Evolutionary conservation across 495 filamentous ascomycete species (phyloP).

Genomic region (Penicillium longicatenatum): DNA sequence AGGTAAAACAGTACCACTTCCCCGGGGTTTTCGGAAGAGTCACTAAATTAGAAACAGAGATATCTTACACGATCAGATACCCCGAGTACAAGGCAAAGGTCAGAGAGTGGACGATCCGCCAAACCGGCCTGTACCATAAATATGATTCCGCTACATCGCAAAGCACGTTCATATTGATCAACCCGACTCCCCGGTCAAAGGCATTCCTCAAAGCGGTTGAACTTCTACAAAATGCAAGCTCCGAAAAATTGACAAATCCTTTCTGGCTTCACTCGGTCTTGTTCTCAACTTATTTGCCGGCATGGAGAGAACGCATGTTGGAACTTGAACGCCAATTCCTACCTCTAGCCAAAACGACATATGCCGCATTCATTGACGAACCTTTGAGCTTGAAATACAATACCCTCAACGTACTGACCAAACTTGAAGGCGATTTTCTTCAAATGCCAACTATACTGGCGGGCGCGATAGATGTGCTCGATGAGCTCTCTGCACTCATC

Average conservation of each 20-base stretch:
- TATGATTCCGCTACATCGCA: conserved; percentile 28
- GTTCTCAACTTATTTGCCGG: conserved; percentile 39
- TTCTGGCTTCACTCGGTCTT: conserved; percentile 38
- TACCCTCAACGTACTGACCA: conserved; percentile 1
- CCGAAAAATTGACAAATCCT: conserved; percentile 3
- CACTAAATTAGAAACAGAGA: conserved; percentile 26
- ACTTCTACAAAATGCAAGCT: conserved; percentile 17
- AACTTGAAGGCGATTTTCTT: conserved; percentile 6
- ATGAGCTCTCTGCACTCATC: conserved; percentile 20
- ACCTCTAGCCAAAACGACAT: conserved; percentile 25
- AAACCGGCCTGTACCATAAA: conserved; percentile 46
- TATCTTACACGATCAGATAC: conserved; percentile 43
- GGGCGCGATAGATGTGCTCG: conserved; percentile 24
- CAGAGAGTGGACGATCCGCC: conserved; percentile 43
- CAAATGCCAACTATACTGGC: conserved; percentile 23
- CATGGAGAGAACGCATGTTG: conserved; percentile 43
- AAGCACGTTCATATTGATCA: conserved; percentile 37
- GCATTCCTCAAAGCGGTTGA: conserved; percentile 30
- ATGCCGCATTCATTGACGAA: conserved; percentile 10
- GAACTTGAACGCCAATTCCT: conserved; percentile 36
- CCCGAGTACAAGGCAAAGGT: conserved; percentile 35
- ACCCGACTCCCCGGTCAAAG: conserved; percentile 25
- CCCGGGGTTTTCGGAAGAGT: background rate
- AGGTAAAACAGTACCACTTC: conserved; percentile 22
- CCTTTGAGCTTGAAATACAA: conserved; percentile 6